phyloP scores from a whole-genome alignment of 257 asterid species.

The Fraxinus americana region DNA sequence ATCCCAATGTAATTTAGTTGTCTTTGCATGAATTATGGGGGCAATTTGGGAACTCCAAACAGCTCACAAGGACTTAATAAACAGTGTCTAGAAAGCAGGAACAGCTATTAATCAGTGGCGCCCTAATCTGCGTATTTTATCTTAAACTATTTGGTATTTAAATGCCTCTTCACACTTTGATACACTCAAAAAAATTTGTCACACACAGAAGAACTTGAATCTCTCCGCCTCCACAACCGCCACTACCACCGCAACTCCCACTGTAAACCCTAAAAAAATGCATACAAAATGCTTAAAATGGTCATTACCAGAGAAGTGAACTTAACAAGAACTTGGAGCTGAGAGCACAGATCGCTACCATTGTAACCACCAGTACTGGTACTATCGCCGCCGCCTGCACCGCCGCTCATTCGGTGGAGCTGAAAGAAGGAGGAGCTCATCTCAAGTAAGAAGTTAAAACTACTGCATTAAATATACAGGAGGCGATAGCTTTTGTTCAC shows the following conservation, averaged over 20 bases:
- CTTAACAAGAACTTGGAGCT: slow-evolving; percentile 6
- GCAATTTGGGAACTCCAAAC: slow-evolving; percentile 17
- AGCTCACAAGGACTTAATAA: slow-evolving; percentile 12
- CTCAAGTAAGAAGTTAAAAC: slow-evolving; percentile 33
- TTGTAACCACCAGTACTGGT: neutral
- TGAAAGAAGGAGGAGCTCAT: slow-evolving; percentile 20
- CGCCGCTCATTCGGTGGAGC: slow-evolving; percentile 42
- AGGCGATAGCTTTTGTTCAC: slow-evolving; percentile 32
- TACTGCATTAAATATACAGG: neutral
- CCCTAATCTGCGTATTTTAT: slow-evolving; percentile 41
- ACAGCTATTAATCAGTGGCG: slow-evolving; percentile 41
- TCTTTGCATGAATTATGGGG: neutral
- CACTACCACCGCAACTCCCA: neutral
- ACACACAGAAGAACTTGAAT: slow-evolving; percentile 38
- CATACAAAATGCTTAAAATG: slow-evolving; percentile 20
- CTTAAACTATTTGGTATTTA: slow-evolving; percentile 28
- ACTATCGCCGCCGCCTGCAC: slow-evolving; percentile 17
- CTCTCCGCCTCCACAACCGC: slow-evolving; percentile 5
- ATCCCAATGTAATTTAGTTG: neutral
- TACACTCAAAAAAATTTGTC: slow-evolving; percentile 29
- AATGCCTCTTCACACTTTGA: slow-evolving; percentile 38
- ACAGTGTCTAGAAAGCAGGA: slow-evolving; percentile 30
- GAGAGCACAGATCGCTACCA: slow-evolving; percentile 19
- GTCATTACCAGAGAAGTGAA: slow-evolving; percentile 27
- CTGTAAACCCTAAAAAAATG: neutral